Evolutionary conservation across 345 rosid genomes (phyloP), one percentile per base, ranked within the genome.

Genomic region (Physaria fendleri): DNA sequence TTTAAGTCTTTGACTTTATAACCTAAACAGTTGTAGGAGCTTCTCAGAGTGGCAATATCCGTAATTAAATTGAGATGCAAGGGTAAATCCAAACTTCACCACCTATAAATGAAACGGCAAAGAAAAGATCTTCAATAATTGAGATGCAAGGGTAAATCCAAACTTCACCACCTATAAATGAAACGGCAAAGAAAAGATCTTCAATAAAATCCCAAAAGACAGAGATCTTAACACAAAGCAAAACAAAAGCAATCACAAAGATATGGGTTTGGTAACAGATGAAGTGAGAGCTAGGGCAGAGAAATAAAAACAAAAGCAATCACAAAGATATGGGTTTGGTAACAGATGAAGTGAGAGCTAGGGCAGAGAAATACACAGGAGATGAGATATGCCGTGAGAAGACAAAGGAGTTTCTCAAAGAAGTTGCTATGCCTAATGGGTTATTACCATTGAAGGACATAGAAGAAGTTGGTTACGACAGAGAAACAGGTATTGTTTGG

Each of bases 401-500:
- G 53, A 70, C 99, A 0, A 76, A 68, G 78, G 29, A 30, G 2
- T 35, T 92, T 65, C 90, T 89, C 33, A 68, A 2, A 35, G 95
- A 92, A 47, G 38, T 84, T 0, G 74, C 79, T 0, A 59, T 92
- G 32, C 97, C 98, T 0, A 86, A 78, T 24, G 98, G 98, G 25
- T 59, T 92, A 18, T 60, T 92, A 53, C 98, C 98, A 2, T 30
- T 92, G 54, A 79, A 63, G 39, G 95, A 92, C 85, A 80, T 92
- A 0, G 73, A 65, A 59, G 98, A 92, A 59, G 79, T 81, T 29
- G 98, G 98, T 53, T 80, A 80, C 37, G 81, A 84, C 56, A 81
- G 70, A 71, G 94, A 88, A 39, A 74, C 96, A 1, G 98, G 98
- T 0, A 73, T 80, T 51, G 98, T 92, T 10, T 92, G 98, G 98